Evolutionary conservation across 2,329 filamentous ascomycete species (phyloP), one percentile per base, ranked within the genome.

Genomic region (Nemania abortiva): DNA sequence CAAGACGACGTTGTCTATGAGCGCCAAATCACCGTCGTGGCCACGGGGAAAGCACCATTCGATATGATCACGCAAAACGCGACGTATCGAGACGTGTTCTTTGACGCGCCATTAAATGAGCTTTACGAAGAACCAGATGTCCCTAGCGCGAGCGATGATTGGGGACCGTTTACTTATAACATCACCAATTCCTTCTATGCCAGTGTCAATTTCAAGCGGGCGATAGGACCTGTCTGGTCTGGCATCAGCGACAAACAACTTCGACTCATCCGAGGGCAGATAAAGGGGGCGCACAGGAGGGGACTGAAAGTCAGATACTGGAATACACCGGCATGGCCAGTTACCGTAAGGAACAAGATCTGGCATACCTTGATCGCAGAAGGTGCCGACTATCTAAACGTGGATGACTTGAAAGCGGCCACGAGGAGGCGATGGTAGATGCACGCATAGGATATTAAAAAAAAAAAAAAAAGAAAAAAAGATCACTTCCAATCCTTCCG

Each of bases 21-120:
- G 24, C 82, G 90, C 0, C 88, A 89, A 0, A 79, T 94, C 42
- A 93, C 91, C 0, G 86, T 93, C 1, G 89, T 94, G 1, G 90
- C 87, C 1, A 92, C 90, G 1, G 91, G 92, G 13, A 87, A 87
- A 71, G 86, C 88, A 0, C 88, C 86, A 0, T 90, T 91, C 73
- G 83, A 88, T 63, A 75, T 85, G 9, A 74, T 92, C 10, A 79
- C 84, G 3, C 77, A 81, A n/a, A 87, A 88, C 73, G 72, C 80
- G 6, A 87, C 84, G 1, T 84, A 87, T 70, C 83, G 88, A 34
- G 89, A 92, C 77, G 81, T 88, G 63, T 91, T 91, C 78, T 90
- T 89, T 75, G 91, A 92, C 72, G 90, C 90, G 0, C 90, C 90
- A 0, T 82, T 92, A 0, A 78, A 83, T 64, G 75, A 80, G 1